Base-by-base conservation (phyloP, 2,329 filamentous ascomycete genomes). In the Neonectria punicea region DNA sequence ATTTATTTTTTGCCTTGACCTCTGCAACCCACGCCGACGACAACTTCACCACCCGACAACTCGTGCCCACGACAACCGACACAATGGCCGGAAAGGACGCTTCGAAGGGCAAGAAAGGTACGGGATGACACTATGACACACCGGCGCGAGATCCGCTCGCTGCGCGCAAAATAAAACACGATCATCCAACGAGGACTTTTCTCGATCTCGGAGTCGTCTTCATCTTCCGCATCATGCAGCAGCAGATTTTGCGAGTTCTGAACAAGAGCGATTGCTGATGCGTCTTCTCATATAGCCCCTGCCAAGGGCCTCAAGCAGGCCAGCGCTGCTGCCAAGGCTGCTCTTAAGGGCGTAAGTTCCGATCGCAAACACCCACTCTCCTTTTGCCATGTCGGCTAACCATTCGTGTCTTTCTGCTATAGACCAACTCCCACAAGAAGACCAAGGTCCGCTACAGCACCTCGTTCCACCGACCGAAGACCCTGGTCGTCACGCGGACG, bases 401-500 rank as follows among this genome's bases (percentile, higher is more conserved):
- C 32, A 36, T 7, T 6, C 28, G 30, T 36, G 10, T 51, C 10
- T 25, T 46, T 46, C n/a, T 22, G 25, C 7, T 39, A 53, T 70
- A 88, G 85, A 79, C 83, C 73, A 82, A 85, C 81, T 79, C 83
- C 69, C 90, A 96, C 86, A 97, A 97, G 90, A 90, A 92, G 85
- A 90, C 90, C 86, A 98, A 98, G 89, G 90, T 97, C 84, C 92
- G 95, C 82, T 89, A 89, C 81, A 94, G 89, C 82, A 97, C 95
- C 77, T 94, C 92, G 82, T 99, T 98, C 92, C 95, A 97, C 90
- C 90, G 90, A 79, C 96, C 96, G 80, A 98, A 98, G 92, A 98
- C 94, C 75, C 93, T 98, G 79, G 86, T 92, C 84, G 90, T 98
- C 77, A 92, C 93, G 77, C 93, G 96, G 80, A 84, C 91, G 55